phyloP scores from a whole-genome alignment of 805 yeast genomes.

The Lipomyces sp. region DNA sequence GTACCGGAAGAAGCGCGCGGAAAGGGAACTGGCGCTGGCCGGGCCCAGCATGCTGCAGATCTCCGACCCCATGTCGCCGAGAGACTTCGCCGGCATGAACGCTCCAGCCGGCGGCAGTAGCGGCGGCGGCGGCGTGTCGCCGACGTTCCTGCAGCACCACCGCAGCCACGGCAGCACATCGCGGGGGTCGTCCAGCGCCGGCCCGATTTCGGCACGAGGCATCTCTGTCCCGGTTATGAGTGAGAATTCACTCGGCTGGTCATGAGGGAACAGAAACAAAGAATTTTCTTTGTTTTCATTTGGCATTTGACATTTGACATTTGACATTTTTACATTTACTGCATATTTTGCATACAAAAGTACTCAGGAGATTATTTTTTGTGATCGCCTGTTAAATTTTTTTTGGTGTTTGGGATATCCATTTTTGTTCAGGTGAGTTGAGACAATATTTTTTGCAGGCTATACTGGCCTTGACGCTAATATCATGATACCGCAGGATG shows the following conservation, averaged over 20 bases:
- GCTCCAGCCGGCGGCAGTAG: constrained; percentile 20
- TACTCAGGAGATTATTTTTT: no score
- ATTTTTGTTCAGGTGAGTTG: no score
- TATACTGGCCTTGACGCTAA: no score
- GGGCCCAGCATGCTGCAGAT: constrained; percentile 14
- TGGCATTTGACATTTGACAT: no score
- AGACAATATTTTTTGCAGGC: no score
- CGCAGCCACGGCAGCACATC: constrained; percentile 16
- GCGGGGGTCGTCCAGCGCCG: constrained; percentile 9
- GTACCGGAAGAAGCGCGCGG: constrained; percentile 38
- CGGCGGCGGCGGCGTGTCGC: constrained; percentile 9
- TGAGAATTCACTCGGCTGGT: constrained; percentile 44
- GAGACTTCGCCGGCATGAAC: background rate
- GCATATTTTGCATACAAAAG: no score
- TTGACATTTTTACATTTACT: no score
- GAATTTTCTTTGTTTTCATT: no score
- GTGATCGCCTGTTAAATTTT: no score
- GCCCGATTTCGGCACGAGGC: constrained; percentile 32
- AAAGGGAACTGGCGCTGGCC: background rate
- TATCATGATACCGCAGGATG: no score
- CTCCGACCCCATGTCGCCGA: constrained; percentile 22
- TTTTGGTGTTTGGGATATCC: no score
- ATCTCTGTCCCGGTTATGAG: constrained; percentile 42
- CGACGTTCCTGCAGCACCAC: constrained; percentile 6
- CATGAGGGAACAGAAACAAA: no score